phyloP scores from a whole-genome alignment of 2,329 filamentous ascomycete species.

The Berkeleyomyces rouxiae region DNA sequence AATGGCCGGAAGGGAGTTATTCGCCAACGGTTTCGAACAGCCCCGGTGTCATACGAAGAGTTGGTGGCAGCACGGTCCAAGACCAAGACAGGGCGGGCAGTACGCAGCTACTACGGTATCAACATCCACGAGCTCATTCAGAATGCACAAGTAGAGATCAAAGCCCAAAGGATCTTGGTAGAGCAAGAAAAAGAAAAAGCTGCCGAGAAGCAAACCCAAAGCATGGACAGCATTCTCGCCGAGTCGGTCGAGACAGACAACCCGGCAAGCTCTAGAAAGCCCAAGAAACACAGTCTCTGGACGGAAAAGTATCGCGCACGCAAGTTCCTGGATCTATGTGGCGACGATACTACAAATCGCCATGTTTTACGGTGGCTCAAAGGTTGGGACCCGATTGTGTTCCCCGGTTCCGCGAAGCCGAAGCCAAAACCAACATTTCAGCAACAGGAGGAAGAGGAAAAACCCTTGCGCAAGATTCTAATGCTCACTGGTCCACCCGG shows the following conservation, averaged over 20 bases:
- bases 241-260: conserved; percentile 26
- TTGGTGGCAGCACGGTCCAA: conserved; percentile 52
- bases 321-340: conserved; percentile 83
- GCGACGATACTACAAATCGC: conserved; percentile 86
- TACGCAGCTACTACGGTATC: conserved; percentile 75
- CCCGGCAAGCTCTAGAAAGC: conserved; percentile 21
- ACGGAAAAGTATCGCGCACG: conserved; percentile 92
- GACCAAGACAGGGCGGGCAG: conserved; percentile 50
- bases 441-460: conserved; percentile 41
- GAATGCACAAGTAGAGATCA: conserved; percentile 45
- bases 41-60: conserved; percentile 41
- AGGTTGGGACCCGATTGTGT: conserved; percentile 82
- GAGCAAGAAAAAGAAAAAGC: conserved; percentile 1
- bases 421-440: conserved; percentile 26
- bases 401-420: conserved; percentile 53
- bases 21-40: conserved; percentile 32
- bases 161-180: conserved; percentile 15
- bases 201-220: neutral
- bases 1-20: conserved; percentile 41
- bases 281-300: conserved; percentile 54
- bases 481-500: conserved; percentile 84
- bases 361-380: conserved; percentile 87
- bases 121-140: conserved; percentile 75
- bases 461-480: conserved; percentile 69
- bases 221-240: conserved; percentile 15